Conservation (phyloP, 1,139 yeast genomes). For the Yamadazyma sp. region DNA sequence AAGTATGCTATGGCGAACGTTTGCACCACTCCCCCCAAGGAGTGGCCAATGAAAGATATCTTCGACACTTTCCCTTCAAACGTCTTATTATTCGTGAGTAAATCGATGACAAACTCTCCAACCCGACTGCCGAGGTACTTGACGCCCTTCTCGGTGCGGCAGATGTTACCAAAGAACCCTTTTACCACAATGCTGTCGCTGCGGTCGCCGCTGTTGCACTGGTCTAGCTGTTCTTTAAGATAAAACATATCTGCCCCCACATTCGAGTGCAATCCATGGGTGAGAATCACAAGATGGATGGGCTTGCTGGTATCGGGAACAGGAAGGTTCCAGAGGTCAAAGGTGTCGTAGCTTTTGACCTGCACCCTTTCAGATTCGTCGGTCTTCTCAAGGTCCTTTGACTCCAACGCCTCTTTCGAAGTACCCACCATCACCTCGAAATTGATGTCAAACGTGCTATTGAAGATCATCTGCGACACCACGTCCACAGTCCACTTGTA, state of each 20-base stretch:
- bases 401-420: conserved; percentile 41
- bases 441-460: conserved; percentile 63
- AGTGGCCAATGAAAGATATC: conserved; percentile 88
- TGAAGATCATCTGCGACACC: conserved; percentile 80
- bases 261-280: conserved; percentile 93
- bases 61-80: conserved; percentile 44
- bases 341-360: conserved; percentile 59
- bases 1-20: conserved; percentile 86
- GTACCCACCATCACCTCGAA: conserved; percentile 69
- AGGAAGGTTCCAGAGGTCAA: conserved; percentile 71
- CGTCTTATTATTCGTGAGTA: conserved; percentile 42
- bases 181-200: conserved; percentile 69
- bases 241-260: conserved; percentile 86
- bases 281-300: conserved; percentile 71
- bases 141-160: conserved; percentile 88
- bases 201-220: conserved; percentile 23
- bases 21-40: conserved; percentile 89
- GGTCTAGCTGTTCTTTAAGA: conserved; percentile 77
- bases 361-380: conserved; percentile 14
- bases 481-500: conserved; percentile 85
- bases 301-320: conserved; percentile 48
- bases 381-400: too few species aligned
- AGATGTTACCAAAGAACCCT: conserved; percentile 81
- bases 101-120: conserved; percentile 71
- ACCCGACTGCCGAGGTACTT: conserved; percentile 81